Conservation (phyloP, 306 rosid genomes). For the Prosopis cineraria region DNA sequence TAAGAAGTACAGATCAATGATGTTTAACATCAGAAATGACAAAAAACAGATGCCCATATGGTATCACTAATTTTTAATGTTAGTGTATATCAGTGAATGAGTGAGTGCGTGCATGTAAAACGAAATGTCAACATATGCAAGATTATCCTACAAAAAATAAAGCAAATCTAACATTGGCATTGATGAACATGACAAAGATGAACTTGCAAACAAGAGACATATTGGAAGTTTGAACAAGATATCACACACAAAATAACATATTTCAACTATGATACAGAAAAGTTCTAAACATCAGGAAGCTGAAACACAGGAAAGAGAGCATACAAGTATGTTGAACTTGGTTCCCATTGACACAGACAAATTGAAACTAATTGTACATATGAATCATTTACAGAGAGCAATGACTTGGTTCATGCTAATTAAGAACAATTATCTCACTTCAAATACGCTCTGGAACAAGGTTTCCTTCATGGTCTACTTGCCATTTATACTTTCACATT, state of each 20-base stretch:
- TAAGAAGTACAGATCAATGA: background rate
- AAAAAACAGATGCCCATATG: background rate
- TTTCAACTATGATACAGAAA: no score
- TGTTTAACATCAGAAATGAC: background rate
- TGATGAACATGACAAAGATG: constrained; percentile 2
- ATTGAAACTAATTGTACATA: background rate
- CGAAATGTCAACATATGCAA: background rate
- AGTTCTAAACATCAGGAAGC: background rate
- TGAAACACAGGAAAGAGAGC: background rate
- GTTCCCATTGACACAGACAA: background rate
- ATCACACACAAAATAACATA: background rate
- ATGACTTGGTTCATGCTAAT: constrained; percentile 2
- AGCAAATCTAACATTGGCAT: background rate
- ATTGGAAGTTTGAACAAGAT: background rate
- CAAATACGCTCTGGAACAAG: background rate
- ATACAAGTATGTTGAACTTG: background rate
- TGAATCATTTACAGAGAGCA: background rate
- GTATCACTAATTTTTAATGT: background rate
- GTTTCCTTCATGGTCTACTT: background rate
- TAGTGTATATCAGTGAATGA: background rate
- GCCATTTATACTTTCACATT: background rate
- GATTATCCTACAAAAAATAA: background rate
- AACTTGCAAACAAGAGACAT: background rate
- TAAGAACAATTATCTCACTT: background rate
- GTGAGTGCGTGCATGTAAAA: background rate